phyloP scores from a whole-genome alignment of 169 alveolate genomes.

The Plasmodium sp. region DNA sequence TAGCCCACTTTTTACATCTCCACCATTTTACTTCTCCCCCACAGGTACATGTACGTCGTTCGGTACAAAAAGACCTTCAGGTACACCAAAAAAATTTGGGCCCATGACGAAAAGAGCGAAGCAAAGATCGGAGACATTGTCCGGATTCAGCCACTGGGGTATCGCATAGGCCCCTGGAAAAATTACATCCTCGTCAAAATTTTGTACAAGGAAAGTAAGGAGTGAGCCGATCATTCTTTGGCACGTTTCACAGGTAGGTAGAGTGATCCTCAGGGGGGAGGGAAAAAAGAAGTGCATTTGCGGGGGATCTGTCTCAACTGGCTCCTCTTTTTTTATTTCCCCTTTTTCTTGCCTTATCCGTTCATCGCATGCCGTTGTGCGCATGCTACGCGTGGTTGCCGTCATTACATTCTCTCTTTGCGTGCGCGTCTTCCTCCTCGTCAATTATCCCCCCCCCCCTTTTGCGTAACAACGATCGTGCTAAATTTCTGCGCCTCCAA shows the following conservation, averaged over 20 bases:
- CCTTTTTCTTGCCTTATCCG: not conserved
- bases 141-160: conserved; percentile 93
- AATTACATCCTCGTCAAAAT: conserved; percentile 83
- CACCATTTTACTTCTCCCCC: not conserved
- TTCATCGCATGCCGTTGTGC: not conserved
- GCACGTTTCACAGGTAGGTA: not conserved
- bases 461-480: not conserved
- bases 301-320: not conserved
- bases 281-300: not conserved
- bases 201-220: conserved; percentile 78
- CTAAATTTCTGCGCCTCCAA: not conserved
- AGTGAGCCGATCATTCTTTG: not conserved
- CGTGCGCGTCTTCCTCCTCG: not conserved
- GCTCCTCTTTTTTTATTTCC: not conserved
- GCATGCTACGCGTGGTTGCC: not conserved
- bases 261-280: not conserved
- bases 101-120: conserved; percentile 89
- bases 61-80: conserved; percentile 91
- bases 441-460: not conserved
- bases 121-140: conserved; percentile 92
- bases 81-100: conserved; percentile 92
- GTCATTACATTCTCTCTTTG: not conserved
- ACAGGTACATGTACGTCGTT: conserved; percentile 92
- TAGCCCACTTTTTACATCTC: not conserved
- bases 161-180: conserved; percentile 88